These are phyloP conservation scores for Peribolospora baueri DNA, from an alignment of 768 basidiomycete species.

Conservation along the genomic window DNA sequence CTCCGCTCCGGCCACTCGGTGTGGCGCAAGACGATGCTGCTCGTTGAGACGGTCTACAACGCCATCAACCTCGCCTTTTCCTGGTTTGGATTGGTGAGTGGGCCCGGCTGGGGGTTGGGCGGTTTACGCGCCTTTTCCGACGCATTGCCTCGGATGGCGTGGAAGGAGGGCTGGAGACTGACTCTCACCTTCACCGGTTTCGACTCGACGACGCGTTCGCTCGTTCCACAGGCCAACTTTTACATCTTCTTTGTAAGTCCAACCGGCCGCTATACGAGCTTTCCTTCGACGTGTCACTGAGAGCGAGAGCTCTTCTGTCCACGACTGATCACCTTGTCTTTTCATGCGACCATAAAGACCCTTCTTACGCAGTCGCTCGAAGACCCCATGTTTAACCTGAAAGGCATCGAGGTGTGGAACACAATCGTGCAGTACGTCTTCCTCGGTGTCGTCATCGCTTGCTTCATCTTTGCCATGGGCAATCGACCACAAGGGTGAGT, in stretches of 20 bases:
- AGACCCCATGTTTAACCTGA: constrained; percentile 33
- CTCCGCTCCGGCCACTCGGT: constrained; percentile 58
- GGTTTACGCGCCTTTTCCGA: no score
- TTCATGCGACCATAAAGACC: constrained; percentile 27
- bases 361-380: constrained; percentile 75
- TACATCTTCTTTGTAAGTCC: constrained; percentile 68
- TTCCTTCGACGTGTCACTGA: neutral
- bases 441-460: constrained; percentile 60
- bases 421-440: constrained; percentile 39
- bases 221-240: constrained; percentile 49
- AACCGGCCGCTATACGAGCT: neutral
- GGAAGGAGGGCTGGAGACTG: no score
- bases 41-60: constrained; percentile 67
- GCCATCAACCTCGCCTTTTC: constrained; percentile 64
- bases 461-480: constrained; percentile 86
- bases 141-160: no score
- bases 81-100: constrained; percentile 72
- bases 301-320: no score
- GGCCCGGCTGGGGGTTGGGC: neutral
- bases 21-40: constrained; percentile 43
- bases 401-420: constrained; percentile 11
- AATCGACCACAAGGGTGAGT: constrained; percentile 66
- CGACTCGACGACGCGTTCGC: neutral
- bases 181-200: no score
- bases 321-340: neutral